Evolutionary conservation across 306 rosid species (phyloP).

Genomic region (Trichosanthes truncata): DNA sequence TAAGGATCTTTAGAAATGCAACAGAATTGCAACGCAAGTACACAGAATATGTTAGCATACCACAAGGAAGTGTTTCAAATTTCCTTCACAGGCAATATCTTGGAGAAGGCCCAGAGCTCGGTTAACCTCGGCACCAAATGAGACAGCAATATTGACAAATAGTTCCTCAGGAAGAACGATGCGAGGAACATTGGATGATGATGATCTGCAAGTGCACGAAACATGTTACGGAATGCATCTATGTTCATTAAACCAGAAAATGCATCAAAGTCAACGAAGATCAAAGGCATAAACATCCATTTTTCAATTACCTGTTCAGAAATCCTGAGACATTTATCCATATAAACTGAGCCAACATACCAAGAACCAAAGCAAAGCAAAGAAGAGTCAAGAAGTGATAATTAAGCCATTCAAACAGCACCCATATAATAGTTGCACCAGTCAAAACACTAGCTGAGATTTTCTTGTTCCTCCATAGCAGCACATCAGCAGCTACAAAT

Average conservation of each 20-base stretch:
- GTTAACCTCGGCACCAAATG: conserved; percentile 52
- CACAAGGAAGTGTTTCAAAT: conserved; percentile 54
- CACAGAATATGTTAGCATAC: conserved; percentile 29
- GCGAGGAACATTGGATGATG: conserved; percentile 52
- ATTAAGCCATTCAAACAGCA: conserved; percentile 85
- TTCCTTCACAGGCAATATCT: conserved; percentile 73
- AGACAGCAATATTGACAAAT: conserved; percentile 48
- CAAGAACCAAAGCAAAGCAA: conserved; percentile 51
- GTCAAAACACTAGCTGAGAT: conserved; percentile 71
- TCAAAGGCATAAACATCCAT: conserved; percentile 13
- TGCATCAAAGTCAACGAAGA: conserved; percentile 1
- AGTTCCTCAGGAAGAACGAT: conserved; percentile 56
- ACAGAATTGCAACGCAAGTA: not conserved
- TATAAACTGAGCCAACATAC: conserved; percentile 67
- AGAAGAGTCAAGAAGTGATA: conserved; percentile 63
- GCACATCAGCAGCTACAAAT: conserved; percentile 76
- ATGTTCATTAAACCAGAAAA: not conserved
- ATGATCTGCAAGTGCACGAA: conserved; percentile 35
- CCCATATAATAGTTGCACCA: conserved; percentile 69
- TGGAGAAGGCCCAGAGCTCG: conserved; percentile 54
- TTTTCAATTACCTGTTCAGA: conserved; percentile 42
- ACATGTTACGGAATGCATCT: conserved; percentile 12
- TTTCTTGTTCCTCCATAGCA: conserved; percentile 98
- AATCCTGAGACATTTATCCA: conserved; percentile 66
- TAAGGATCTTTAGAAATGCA: not conserved